Percentiles rank a stretch among this genome's conserved stretches.
Conservation (phyloP, 2,329 filamentous ascomycete genomes). For the Colletotrichum horii region DNA sequence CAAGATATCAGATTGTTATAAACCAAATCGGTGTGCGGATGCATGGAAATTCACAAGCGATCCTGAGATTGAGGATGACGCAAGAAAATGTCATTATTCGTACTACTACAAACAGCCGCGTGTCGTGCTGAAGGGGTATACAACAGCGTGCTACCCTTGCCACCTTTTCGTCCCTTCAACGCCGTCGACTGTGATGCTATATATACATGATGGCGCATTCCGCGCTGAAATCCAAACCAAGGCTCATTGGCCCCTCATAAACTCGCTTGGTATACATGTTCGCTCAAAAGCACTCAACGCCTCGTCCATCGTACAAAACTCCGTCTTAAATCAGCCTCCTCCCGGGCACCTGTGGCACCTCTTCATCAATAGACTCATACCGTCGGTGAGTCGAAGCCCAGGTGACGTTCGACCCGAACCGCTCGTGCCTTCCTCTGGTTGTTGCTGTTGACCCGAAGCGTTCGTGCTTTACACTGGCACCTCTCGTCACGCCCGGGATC, state of each 20-base stretch:
- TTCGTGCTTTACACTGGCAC: neutral
- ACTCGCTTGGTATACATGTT: neutral
- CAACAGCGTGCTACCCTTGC: neutral
- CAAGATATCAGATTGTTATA: slow-evolving; percentile 8
- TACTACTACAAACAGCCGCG: slow-evolving; percentile 10
- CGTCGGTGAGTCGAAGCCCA: neutral
- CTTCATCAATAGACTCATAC: neutral
- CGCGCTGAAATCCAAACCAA: neutral
- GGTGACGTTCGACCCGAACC: neutral
- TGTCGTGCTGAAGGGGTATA: slow-evolving; percentile 10
- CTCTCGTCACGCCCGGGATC: neutral
- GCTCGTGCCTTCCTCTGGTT: neutral
- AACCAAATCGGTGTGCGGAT: neutral
- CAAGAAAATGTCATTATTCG: slow-evolving; percentile 15
- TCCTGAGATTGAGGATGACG: neutral
- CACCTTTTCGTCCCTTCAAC: neutral
- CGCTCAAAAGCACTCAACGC: neutral
- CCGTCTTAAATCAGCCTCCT: neutral
- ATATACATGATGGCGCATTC: neutral
- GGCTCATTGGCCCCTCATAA: neutral
- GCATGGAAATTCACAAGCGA: neutral
- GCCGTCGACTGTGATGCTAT: neutral
- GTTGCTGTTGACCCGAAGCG: neutral
- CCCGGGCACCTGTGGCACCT: neutral
- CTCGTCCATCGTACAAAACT: neutral